Conservation (phyloP, 306 rosid species). For the Glycine tomentella region DNA sequence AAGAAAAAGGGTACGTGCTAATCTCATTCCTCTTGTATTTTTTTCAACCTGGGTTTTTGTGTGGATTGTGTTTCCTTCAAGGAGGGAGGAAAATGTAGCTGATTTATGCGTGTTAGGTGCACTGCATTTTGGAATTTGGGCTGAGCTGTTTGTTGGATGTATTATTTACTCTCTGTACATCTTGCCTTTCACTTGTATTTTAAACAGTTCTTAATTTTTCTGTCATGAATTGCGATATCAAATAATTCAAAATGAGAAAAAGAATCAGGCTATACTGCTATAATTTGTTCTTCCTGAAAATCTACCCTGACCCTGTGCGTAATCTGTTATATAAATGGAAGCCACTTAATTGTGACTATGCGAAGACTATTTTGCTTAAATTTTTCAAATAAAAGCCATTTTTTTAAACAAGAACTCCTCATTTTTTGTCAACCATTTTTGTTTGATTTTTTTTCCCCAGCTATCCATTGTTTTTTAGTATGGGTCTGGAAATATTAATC, state of each 20-base stretch:
- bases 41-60: neutral
- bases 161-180: neutral
- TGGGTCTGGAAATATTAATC: conserved; percentile 18
- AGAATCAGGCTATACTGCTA: too few relatives aligned
- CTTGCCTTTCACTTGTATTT: too few relatives aligned
- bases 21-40: conserved; percentile 4
- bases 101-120: neutral
- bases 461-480: neutral
- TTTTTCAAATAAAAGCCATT: neutral
- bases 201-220: too few relatives aligned
- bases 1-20: conserved; percentile 66
- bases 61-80: conserved; percentile 19
- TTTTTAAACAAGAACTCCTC: neutral
- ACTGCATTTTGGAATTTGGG: neutral
- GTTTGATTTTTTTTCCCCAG: neutral
- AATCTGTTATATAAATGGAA: conserved; percentile 21
- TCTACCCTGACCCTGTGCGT: conserved; percentile 15
- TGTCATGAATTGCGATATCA: too few relatives aligned
- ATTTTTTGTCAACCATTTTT: neutral
- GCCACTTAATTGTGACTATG: conserved; percentile 26
- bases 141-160: conserved; percentile 1
- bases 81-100: neutral
- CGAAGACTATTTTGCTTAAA: conserved; percentile 15
- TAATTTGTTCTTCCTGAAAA: conserved; percentile 14
- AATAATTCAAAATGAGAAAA: too few relatives aligned